phyloP scores from a whole-genome alignment of 1,139 yeast genomes.

The Sugiyamaella castrensis region DNA sequence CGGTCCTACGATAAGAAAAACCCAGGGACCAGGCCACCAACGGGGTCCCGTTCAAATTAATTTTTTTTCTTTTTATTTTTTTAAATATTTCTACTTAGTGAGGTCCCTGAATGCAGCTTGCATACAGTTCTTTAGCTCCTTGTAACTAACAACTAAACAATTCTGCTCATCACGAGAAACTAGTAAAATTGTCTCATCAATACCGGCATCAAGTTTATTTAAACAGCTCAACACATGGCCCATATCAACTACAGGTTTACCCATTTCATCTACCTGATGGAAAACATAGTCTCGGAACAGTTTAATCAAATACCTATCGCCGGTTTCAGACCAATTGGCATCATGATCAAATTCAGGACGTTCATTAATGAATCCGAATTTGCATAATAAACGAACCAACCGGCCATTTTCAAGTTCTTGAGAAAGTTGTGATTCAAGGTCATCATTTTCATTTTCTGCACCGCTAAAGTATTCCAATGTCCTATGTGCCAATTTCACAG shows the following conservation, averaged over 20 bases:
- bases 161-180: constrained; percentile 70
- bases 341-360: constrained; percentile 64
- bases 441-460: constrained; percentile 58
- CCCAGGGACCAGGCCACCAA: constrained; percentile 9
- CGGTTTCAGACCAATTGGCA: constrained; percentile 68
- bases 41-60: neutral
- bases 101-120: constrained; percentile 69
- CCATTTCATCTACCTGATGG: constrained; percentile 75
- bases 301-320: constrained; percentile 70
- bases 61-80: neutral
- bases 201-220: constrained; percentile 90
- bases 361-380: constrained; percentile 74
- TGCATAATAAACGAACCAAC: constrained; percentile 74
- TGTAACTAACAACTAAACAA: constrained; percentile 30
- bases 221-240: constrained; percentile 75
- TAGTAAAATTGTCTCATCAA: constrained; percentile 75
- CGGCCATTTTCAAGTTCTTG: constrained; percentile 87
- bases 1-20: too few relatives aligned
- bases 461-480: constrained; percentile 41
- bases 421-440: constrained; percentile 60
- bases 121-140: constrained; percentile 62
- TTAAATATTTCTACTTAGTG: constrained; percentile 11
- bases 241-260: constrained; percentile 75
- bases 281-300: constrained; percentile 83
- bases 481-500: constrained; percentile 28